Percentiles rank a stretch among this genome's conserved stretches.
These are phyloP conservation scores for Trichodelitschia bisporula DNA, from an alignment of 495 filamentous ascomycete species.

Conservation along the genomic window DNA sequence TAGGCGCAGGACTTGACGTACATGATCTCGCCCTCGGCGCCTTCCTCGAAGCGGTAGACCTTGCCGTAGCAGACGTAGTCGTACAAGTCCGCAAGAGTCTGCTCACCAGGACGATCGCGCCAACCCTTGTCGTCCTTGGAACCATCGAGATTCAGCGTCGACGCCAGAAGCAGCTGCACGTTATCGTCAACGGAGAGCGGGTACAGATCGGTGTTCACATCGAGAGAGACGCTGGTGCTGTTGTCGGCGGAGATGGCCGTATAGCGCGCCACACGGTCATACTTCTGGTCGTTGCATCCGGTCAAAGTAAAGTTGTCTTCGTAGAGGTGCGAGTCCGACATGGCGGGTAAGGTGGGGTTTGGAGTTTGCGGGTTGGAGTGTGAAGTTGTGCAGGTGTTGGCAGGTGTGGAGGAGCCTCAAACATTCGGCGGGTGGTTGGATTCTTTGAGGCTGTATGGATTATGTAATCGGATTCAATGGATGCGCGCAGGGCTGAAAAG, in stretches of 20 bases:
- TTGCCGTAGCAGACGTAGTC: constrained; percentile 97
- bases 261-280: constrained; percentile 81
- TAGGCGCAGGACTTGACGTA: constrained; percentile 22
- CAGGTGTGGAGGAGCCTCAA: too few species aligned
- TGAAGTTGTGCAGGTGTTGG: too few species aligned
- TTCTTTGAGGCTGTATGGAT: too few species aligned
- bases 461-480: too few species aligned
- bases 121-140: constrained; percentile 49
- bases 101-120: constrained; percentile 46
- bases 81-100: constrained; percentile 67
- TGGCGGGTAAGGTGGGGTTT: too few species aligned
- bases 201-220: constrained; percentile 88
- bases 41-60: constrained; percentile 92
- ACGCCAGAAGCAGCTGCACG: constrained; percentile 55
- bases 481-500: too few species aligned
- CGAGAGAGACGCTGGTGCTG: constrained; percentile 52
- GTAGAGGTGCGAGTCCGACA: constrained; percentile 58
- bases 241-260: constrained; percentile 42
- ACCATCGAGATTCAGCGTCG: constrained; percentile 68
- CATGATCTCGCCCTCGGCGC: constrained; percentile 60
- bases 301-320: constrained; percentile 79
- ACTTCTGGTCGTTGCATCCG: constrained; percentile 52
- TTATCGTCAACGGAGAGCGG: constrained; percentile 45
- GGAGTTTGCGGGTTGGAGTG: too few species aligned
- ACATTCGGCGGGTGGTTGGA: too few species aligned